Base-by-base conservation (phyloP, 352 stramenopile genomes). In the Phytophthora rubi region DNA sequence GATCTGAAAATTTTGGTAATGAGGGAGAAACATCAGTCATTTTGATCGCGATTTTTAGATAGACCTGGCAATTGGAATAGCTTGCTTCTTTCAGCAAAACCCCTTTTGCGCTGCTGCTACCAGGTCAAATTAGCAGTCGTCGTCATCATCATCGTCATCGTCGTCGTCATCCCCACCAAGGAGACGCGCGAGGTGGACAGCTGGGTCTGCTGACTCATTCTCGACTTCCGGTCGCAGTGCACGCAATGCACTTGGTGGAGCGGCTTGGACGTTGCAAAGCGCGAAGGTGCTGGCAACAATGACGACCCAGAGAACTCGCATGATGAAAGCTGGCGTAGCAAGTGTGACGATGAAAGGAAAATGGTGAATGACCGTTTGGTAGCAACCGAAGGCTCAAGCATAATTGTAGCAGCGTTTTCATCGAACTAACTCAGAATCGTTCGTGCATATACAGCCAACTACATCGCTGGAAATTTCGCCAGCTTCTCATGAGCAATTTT, bases 341-440 rank as follows among this genome's bases (percentile, higher is more conserved):
- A 48, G 39, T 48, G 39, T 21, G 4, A 8, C 13, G 39, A 13
- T 21, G 39, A 21, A 48, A 13, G 39, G 16, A 48, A 8, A 48
- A 48, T 48, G 13, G 13, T 48, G 16, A 48, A 48, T 48, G 39
- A 26, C 23, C 23, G 23, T 26, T 26, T 26, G 23, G 23, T 26
- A 26, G 23, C 23, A 26, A 26, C 23, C 23, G 23, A 26, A 26
- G 23, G 23, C 23, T 26, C 23, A 26, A 26, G 23, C 23, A 26
- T 26, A 26, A 26, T 26, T 26, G 23, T 26, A 26, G 23, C 23
- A 26, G 23, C 23, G 23, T 42, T 48, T 48, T 48, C 39, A 48
- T 48, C 39, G 39, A 48, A n/a, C 21, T 48, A 48, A 48, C 39
- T 48, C 39, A 13, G 39, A 48, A 48, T 48, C 15, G 39, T 48